Conservation (phyloP, 306 rosid genomes). For the Cicer chorassanicum region DNA sequence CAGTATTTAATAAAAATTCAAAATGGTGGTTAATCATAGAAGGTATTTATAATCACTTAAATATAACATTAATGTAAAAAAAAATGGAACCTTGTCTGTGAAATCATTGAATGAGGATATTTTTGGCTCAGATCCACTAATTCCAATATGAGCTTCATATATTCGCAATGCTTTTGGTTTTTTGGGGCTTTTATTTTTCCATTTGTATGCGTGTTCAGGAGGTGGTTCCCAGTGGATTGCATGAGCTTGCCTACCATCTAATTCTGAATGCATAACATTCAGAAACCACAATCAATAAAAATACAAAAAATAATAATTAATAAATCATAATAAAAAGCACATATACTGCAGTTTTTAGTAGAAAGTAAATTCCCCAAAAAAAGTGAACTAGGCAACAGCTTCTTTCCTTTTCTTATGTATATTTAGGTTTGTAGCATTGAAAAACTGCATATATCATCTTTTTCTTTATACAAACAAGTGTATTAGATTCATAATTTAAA, state of each 20-base stretch:
- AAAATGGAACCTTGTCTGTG: conserved; percentile 56
- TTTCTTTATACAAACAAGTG: not conserved
- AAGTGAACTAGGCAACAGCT: conserved; percentile 1
- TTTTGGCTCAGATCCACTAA: conserved; percentile 88
- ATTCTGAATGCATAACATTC: conserved; percentile 58
- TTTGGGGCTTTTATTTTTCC: conserved; percentile 73
- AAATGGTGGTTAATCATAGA: conserved; percentile 19
- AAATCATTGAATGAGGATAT: conserved; percentile 83
- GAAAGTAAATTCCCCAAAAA: too few relatives aligned
- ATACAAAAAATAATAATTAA: not conserved
- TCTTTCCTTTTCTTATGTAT: not conserved
- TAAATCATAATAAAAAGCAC: not conserved
- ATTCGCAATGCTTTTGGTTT: conserved; percentile 75
- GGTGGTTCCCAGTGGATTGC: conserved; percentile 99
- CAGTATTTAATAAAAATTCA: conserved; percentile 37
- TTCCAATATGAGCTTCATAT: conserved; percentile 97
- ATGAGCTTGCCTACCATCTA: conserved; percentile 76
- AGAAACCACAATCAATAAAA: conserved; percentile 15
- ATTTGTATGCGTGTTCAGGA: conserved; percentile 77
- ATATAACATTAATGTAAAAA: not conserved
- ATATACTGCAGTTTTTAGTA: too few relatives aligned
- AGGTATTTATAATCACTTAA: conserved; percentile 30
- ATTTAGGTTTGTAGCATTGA: not conserved
- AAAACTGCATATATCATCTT: not conserved
- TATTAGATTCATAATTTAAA: not conserved